Evolutionary conservation across 2,329 filamentous ascomycete genomes (phyloP), one percentile per base, ranked within the genome.

Genomic region (Trichocomaceae sp.): DNA sequence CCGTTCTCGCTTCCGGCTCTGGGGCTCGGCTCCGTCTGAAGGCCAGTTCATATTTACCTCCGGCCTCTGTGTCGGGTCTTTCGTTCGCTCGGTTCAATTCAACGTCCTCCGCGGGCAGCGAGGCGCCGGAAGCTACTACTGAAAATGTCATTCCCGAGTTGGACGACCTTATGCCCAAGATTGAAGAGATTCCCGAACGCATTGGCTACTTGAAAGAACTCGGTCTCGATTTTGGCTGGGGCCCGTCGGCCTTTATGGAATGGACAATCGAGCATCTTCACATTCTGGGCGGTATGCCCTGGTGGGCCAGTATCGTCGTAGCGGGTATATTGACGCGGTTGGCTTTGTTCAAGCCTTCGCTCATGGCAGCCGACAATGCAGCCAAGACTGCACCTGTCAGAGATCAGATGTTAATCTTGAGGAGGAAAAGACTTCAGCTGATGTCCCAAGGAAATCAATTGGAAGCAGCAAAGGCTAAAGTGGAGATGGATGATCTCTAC

Each of bases 151-250:
- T 60, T 17, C 47, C 54, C 23, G 57, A 63, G 9, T 47, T 61
- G 29, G 55, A 61, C 19, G 67, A 71, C 13, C 19, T 44, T 3
- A 17, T 56, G 5, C 35, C 49, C n/a, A 68, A 67, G 55, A 64
- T 77, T 44, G 77, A 83, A 57, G 73, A 80, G 58, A 81, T 90
- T 59, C 83, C 87, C 35, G 87, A 92, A 65, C 78, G 83, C 50
- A 82, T 95, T 56, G 93, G 93, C 59, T 96, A 91, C 66, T 77
- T 99, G 56, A 83, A 88, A 62, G 79, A 83, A 6, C 77, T 97
- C 10, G 93, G 93, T 3, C 76, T 99, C 20, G 88, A 97, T 64
- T 97, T 86, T 65, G 90, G 92, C 66, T 91, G 77, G 76, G 92
- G 92, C 15, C 83, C 88, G 5, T 88, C 90, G 0, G 75, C 84